Evolutionary conservation across 805 yeast species (phyloP), one percentile per base, ranked within the genome.

Genomic region (Saccharomyces kudriavzevii): DNA sequence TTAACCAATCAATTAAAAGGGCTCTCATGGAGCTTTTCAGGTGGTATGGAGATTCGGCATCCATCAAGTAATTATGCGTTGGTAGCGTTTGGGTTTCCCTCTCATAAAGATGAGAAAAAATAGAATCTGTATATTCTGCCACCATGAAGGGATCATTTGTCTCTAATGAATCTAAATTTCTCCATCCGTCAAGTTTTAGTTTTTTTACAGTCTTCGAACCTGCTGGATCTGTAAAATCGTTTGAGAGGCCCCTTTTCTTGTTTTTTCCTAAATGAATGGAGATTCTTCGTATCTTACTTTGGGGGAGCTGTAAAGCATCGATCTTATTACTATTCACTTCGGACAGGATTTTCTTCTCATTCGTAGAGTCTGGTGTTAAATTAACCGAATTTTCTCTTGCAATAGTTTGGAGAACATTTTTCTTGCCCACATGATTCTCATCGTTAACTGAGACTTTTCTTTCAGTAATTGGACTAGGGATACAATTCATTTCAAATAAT

Each of bases 1-100:
- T 88, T 59, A 90, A 76, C 97, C 97, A 90, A 70, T 90, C 96
- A 11, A 90, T 89, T 54, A 90, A 74, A 49, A 90, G 86, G 3
- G 90, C 82, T 60, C 97, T 80, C 88, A 87, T 85, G 58, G 81
- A 80, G 54, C 96, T 94, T 63, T 84, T 81, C 60, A 88, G 70
- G 54, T 82, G 81, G 55, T 82, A 82, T 67, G 85, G 89, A 69
- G 80, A 76, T 20, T 60, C 58, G n/a, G 52, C 46, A 29, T 59
- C 63, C 58, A 72, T 76, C 46, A 87, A 71, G 66, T 87, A 87
- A 58, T 80, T 77, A 5, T 85, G 68, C 61, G 81, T 85, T 2
- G 89, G 95, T 60, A 84, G 73, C 49, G 89, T 87, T 63, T 78
- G 76, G 46, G 70, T 60, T 70, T 90, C 96, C 55, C 83, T 75